Conservation (phyloP, 306 rosid species). For the Sesbania bispinosa region DNA sequence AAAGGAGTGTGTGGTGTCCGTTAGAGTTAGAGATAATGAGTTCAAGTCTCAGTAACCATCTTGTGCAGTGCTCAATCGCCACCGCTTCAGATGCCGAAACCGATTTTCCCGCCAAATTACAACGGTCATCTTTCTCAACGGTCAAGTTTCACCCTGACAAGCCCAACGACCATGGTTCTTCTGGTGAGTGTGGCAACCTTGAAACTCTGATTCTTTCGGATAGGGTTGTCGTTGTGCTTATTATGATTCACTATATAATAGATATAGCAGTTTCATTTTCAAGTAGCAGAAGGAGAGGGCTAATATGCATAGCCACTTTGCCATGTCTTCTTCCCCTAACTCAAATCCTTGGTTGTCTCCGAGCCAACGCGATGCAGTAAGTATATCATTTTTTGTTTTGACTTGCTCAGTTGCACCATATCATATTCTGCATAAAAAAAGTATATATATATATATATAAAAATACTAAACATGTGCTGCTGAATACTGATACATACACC, state of each 20-base stretch:
- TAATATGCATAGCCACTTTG: slow-evolving; percentile 49
- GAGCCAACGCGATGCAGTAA: slow-evolving; percentile 57
- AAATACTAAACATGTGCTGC: background rate
- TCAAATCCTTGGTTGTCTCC: slow-evolving; percentile 31
- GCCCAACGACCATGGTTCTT: background rate
- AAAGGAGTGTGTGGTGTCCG: slow-evolving; percentile 3
- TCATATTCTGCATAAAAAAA: background rate
- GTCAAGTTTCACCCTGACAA: slow-evolving; percentile 32
- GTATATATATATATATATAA: too few relatives aligned
- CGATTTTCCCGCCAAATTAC: slow-evolving; percentile 48
- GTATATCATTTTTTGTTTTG: background rate
- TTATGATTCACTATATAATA: background rate
- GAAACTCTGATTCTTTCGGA: background rate
- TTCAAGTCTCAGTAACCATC: slow-evolving; percentile 29
- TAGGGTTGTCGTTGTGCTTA: background rate
- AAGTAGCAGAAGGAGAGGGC: slow-evolving; percentile 50
- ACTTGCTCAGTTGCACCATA: background rate
- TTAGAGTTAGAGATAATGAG: slow-evolving; percentile 38
- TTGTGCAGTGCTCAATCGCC: slow-evolving; percentile 32
- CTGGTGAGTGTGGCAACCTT: slow-evolving; percentile 13
- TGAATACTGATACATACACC: background rate
- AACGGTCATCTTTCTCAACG: slow-evolving; percentile 28
- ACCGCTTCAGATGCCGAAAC: slow-evolving; percentile 19
- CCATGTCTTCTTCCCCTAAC: slow-evolving; percentile 56
- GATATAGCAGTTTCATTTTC: slow-evolving; percentile 10